Conservation (phyloP, 495 filamentous ascomycete species). For the Glonium stellatum region DNA sequence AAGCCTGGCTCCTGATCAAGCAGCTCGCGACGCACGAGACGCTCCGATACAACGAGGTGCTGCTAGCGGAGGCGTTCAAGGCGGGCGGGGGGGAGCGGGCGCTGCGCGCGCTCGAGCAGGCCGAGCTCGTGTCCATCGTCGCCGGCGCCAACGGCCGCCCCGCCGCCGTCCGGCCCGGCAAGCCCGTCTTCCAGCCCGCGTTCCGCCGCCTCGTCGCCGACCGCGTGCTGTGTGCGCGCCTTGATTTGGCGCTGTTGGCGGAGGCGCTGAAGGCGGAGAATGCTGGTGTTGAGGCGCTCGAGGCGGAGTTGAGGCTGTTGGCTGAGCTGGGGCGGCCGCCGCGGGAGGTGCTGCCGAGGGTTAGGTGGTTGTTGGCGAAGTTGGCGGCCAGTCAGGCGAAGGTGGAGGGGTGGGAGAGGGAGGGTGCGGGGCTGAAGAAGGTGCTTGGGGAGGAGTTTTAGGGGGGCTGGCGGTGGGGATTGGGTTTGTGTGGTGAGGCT, state of each 20-base stretch:
- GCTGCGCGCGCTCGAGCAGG: slow-evolving; percentile 73
- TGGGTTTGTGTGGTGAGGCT: not conserved
- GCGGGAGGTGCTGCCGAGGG: slow-evolving; percentile 50
- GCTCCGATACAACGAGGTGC: slow-evolving; percentile 74
- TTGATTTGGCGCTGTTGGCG: slow-evolving; percentile 64
- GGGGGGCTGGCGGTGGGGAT: not conserved
- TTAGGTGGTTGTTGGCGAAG: slow-evolving; percentile 67
- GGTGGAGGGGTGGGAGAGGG: slow-evolving; percentile 65
- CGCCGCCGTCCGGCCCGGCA: slow-evolving; percentile 65
- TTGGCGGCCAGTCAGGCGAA: slow-evolving; percentile 64
- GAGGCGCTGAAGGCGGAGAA: slow-evolving; percentile 67
- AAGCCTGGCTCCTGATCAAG: slow-evolving; percentile 86
- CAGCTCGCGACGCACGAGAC: slow-evolving; percentile 53
- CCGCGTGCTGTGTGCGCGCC: slow-evolving; percentile 58
- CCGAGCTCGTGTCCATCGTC: slow-evolving; percentile 79
- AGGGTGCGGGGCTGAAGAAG: slow-evolving; percentile 67
- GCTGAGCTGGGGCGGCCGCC: slow-evolving; percentile 55
- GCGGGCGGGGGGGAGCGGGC: slow-evolving; percentile 60
- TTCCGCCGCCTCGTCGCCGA: slow-evolving; percentile 68
- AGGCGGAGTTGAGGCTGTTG: slow-evolving; percentile 67
- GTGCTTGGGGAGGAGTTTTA: slow-evolving; percentile 38
- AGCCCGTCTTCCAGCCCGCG: slow-evolving; percentile 80
- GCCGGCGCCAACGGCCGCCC: slow-evolving; percentile 64
- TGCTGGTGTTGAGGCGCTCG: slow-evolving; percentile 66
- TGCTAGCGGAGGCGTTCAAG: slow-evolving; percentile 68